Conservation (phyloP, 306 rosid species). For the Vigna reflexopilosa region DNA sequence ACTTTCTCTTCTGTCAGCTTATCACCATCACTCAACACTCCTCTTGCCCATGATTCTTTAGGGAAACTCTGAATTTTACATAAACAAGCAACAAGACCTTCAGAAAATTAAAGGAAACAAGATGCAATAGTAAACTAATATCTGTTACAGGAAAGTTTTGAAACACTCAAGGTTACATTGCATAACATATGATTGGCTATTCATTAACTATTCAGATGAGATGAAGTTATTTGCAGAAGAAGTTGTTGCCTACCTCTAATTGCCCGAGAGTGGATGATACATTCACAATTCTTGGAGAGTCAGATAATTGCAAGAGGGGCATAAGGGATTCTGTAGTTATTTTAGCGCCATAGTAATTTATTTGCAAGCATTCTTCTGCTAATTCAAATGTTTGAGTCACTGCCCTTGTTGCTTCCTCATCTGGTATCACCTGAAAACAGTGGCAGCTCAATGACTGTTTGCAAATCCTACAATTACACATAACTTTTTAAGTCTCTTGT, state of each 20-base stretch:
- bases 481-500: too few relatives aligned
- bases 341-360: slow-evolving; percentile 50
- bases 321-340: slow-evolving; percentile 27
- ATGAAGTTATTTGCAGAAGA: too few relatives aligned
- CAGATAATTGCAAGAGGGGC: slow-evolving; percentile 40
- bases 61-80: slow-evolving; percentile 17
- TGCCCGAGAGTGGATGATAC: slow-evolving; percentile 51
- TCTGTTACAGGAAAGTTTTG: too few relatives aligned
- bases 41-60: slow-evolving; percentile 31
- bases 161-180: too few relatives aligned
- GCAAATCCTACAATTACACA: too few relatives aligned
- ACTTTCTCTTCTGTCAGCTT: slow-evolving; percentile 40
- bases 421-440: slow-evolving; percentile 25
- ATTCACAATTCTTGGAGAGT: slow-evolving; percentile 59
- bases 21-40: slow-evolving; percentile 9
- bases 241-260: slow-evolving; percentile 47
- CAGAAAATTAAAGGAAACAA: too few relatives aligned
- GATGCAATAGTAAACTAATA: too few relatives aligned
- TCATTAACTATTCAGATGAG: too few relatives aligned
- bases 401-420: slow-evolving; percentile 25
- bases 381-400: slow-evolving; percentile 44
- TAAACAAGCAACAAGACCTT: neutral
- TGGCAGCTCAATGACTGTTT: too few relatives aligned
- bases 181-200: too few relatives aligned
- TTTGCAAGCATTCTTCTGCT: slow-evolving; percentile 56